Evolutionary conservation across 164 flowering plant genomes (phyloP), one percentile per base, ranked within the genome.

Genomic region (Macadamia integrifolia): DNA sequence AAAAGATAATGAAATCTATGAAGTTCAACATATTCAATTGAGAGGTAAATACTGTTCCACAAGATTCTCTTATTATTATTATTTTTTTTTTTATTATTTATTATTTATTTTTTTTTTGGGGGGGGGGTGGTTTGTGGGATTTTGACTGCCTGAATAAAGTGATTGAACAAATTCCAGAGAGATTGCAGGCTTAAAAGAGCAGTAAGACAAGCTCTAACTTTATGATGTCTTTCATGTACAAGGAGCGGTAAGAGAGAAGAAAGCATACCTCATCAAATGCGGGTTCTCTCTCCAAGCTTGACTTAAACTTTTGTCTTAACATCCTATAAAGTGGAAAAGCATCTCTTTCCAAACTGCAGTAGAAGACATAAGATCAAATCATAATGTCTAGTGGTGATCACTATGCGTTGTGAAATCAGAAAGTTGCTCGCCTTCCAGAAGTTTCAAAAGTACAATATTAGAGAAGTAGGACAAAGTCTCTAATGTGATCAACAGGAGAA

Each of bases 251-350:
- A 11, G 6, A 11, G 9, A 11, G 6, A 11, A 53, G 18, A 17
- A 17, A 60, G 63, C 75, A 12, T 23, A 91, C 97, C 92, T 94
- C 99, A 63, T 80, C 73, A 67, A 92, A 85, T 49, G 82, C 23
- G 61, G 94, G 84, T 46, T 94, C 99, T 69, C 89, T 84, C 31
- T 90, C 91, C 68, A 89, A 82, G 65, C 88, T 83, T 9, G 92
- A 68, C 76, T 83, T 80, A 80, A 82, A 94, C 40, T 72, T 87
- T 72, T 79, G 83, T 67, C 86, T 84, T 84, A 94, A 76, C 81
- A 88, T 88, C 73, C 80, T 83, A 65, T 87, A 94, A 70, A 94
- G 88, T 46, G 99, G 98, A 80, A 94, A 81, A 53, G 99, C 98
- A 78, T 94, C 99, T 79, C 98, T 90, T 73, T 87, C 79, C 85